These are phyloP conservation scores for Colletotrichum godetiae DNA, from an alignment of 2,329 filamentous ascomycete species.

Conservation along the genomic window DNA sequence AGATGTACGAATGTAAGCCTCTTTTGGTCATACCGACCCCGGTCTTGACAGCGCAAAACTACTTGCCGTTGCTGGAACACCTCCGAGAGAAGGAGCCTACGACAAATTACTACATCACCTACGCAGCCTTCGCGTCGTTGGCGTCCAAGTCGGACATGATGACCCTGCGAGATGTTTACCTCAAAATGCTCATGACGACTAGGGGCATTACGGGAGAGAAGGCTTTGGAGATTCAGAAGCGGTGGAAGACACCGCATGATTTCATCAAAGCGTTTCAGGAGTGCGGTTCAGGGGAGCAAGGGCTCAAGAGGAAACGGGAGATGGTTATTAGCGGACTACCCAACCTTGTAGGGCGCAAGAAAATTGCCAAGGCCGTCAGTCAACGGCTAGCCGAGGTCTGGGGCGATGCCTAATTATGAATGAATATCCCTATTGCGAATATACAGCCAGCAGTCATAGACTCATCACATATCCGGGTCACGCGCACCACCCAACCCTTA, in stretches of 20 bases:
- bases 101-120: constrained; percentile 71
- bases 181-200: constrained; percentile 90
- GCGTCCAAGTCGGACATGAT: constrained; percentile 81
- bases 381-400: constrained; percentile 79
- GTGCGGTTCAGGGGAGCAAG: constrained; percentile 60
- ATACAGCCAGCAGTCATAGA: no score
- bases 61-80: constrained; percentile 71
- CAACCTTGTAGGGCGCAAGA: constrained; percentile 73
- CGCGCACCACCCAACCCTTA: no score
- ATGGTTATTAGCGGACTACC: constrained; percentile 69
- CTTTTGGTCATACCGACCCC: constrained; percentile 74
- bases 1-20: constrained; percentile 69
- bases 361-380: constrained; percentile 73
- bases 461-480: neutral
- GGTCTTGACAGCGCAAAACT: constrained; percentile 72
- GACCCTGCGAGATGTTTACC: constrained; percentile 78
- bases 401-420: constrained; percentile 59
- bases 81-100: constrained; percentile 64
- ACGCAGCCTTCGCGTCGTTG: constrained; percentile 76
- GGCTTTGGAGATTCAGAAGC: constrained; percentile 81
- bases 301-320: constrained; percentile 67
- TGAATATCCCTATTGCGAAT: neutral
- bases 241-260: constrained; percentile 79
- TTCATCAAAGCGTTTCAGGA: constrained; percentile 77
- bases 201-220: constrained; percentile 81